A percentile compares a stretch with the other conserved stretches of the same genome.
Evolutionary conservation across 441 rosid genomes (phyloP).

Genomic region (California macrophylla): DNA sequence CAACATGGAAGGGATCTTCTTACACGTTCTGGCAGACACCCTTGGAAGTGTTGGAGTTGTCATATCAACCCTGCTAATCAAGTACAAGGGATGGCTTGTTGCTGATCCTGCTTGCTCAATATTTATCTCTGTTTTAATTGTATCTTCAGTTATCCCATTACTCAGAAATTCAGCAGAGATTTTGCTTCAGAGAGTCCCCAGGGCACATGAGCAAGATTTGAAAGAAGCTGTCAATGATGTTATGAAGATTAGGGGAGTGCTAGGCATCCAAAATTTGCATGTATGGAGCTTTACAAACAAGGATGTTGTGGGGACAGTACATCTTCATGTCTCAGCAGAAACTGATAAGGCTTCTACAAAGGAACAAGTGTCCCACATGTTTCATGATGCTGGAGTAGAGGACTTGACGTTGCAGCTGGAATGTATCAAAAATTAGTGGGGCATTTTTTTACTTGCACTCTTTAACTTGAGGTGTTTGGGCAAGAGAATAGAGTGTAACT

Average conservation of each 20-base stretch:
- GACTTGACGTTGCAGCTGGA: constrained; percentile 81
- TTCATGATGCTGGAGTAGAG: constrained; percentile 64
- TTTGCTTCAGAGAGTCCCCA: constrained; percentile 73
- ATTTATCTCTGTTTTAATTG: constrained; percentile 68
- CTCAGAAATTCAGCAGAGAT: constrained; percentile 84
- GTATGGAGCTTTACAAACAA: constrained; percentile 77
- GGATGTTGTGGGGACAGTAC: constrained; percentile 66
- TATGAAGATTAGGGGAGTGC: constrained; percentile 46
- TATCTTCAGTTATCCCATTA: constrained; percentile 73
- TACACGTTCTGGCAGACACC: constrained; percentile 86
- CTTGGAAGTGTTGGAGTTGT: constrained; percentile 95
- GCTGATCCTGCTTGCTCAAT: constrained; percentile 95
- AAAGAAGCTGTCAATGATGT: constrained; percentile 42
- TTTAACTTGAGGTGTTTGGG: background rate
- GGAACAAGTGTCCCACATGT: constrained; percentile 39
- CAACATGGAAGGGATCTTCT: constrained; percentile 94
- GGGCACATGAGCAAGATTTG: constrained; percentile 53
- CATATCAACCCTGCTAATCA: constrained; percentile 71
- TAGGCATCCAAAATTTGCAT: constrained; percentile 58
- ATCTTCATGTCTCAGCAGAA: constrained; percentile 56
- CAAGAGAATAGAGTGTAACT: background rate
- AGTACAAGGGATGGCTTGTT: constrained; percentile 91
- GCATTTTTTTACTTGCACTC: background rate
- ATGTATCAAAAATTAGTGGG: constrained; percentile 22
- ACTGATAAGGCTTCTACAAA: constrained; percentile 46